Evolutionary conservation across 495 filamentous ascomycete species (phyloP).

Genomic region (Aspergillus bertholletiae): DNA sequence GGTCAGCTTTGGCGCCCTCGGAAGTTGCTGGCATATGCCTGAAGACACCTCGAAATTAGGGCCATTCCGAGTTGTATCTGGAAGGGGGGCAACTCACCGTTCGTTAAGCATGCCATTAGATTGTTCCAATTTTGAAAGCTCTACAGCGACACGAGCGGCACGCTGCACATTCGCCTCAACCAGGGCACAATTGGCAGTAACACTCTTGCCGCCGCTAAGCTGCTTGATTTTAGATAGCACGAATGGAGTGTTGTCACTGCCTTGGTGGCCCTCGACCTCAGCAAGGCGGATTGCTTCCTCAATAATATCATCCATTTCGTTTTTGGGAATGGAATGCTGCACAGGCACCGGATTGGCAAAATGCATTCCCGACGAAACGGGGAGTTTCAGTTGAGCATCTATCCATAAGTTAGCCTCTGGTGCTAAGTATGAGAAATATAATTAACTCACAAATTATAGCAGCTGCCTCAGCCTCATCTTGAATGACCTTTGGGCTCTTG

Average conservation of each 20-base stretch:
- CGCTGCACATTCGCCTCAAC: conserved; percentile 76
- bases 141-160: conserved; percentile 75
- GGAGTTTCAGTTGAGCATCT: conserved; percentile 64
- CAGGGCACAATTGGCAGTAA: conserved; percentile 72
- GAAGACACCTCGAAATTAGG: conserved; percentile 35
- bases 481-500: conserved; percentile 69
- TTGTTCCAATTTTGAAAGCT: conserved; percentile 62
- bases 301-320: conserved; percentile 72
- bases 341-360: conserved; percentile 87
- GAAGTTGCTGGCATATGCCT: conserved; percentile 43
- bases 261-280: conserved; percentile 60
- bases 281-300: conserved; percentile 70
- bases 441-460: conserved; percentile 69
- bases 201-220: conserved; percentile 67
- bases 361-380: conserved; percentile 67
- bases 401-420: not conserved
- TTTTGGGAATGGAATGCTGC: conserved; percentile 63
- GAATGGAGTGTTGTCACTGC: conserved; percentile 85
- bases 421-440: not conserved
- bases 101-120: conserved; percentile 23
- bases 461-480: conserved; percentile 77
- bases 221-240: conserved; percentile 79
- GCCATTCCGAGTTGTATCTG: conserved; percentile 9
- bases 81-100: conserved; percentile 35
- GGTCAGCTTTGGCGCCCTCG: conserved; percentile 21